Percentiles rank a stretch among this genome's conserved stretches.
These are phyloP conservation scores for Pyronema domesticum DNA, from an alignment of 495 filamentous ascomycete genomes.

Conservation along the genomic window DNA sequence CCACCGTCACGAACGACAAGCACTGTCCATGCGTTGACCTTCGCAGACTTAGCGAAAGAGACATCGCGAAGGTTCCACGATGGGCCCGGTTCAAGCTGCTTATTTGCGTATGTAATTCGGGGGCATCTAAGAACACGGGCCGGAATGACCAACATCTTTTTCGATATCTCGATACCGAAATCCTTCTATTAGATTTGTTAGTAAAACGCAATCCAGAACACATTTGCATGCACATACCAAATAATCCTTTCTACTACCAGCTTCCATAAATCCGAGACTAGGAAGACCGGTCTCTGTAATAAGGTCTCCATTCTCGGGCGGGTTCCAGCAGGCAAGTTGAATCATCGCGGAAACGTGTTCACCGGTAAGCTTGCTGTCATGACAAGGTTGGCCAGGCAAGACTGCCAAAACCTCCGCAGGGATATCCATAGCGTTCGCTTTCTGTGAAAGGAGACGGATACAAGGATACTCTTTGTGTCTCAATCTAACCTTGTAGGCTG, in stretches of 20 bases:
- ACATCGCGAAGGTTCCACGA: conserved; percentile 18
- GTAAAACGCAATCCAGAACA: conserved; percentile 22
- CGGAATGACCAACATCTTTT: conserved; percentile 19
- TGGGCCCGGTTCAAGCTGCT: conserved; percentile 5
- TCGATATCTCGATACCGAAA: conserved; percentile 19
- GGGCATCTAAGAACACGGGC: conserved; percentile 18
- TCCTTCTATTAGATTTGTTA: conserved; percentile 10
- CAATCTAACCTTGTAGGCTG: no score
- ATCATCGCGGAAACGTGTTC: conserved; percentile 23
- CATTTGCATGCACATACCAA: conserved; percentile 30
- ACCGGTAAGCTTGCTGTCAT: conserved; percentile 16
- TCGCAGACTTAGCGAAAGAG: conserved; percentile 10
- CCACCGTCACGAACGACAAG: not conserved
- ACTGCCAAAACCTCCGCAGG: conserved; percentile 18
- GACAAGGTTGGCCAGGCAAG: conserved; percentile 12
- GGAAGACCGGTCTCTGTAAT: conserved; percentile 18
- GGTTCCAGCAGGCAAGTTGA: conserved; percentile 12
- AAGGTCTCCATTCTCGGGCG: conserved; percentile 16
- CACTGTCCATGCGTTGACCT: not conserved
- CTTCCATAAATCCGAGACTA: conserved; percentile 34
- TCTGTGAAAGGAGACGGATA: not conserved
- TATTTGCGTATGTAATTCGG: conserved; percentile 8
- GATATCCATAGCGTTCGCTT: conserved; percentile 15
- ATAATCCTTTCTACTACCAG: conserved; percentile 30
- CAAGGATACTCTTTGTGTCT: not conserved